A percentile compares a stretch with the other conserved stretches of the same genome.
Conservation (phyloP, 208 protist species). For the Crithidia thermophila region DNA sequence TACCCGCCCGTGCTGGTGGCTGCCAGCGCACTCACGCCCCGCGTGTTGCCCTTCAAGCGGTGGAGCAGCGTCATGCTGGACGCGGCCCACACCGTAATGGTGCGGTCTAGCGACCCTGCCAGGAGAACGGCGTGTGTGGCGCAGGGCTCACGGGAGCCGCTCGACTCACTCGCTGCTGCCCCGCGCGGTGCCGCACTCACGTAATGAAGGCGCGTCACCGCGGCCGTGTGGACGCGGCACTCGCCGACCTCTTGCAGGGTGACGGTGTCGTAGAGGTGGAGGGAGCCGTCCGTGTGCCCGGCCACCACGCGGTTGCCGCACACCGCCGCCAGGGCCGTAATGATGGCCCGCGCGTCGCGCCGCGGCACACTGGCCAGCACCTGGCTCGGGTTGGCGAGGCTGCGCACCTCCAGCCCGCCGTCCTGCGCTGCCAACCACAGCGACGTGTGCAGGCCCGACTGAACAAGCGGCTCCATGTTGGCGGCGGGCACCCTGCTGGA, state of each 20-base stretch:
- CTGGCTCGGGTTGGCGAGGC: constrained; percentile 37
- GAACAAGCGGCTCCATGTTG: constrained; percentile 34
- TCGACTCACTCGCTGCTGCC: background rate
- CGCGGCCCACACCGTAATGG: constrained; percentile 70
- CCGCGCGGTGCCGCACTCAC: background rate
- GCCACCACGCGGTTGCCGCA: constrained; percentile 59
- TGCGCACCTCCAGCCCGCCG: constrained; percentile 71
- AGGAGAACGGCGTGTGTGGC: constrained; percentile 51
- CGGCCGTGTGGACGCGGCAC: constrained; percentile 42
- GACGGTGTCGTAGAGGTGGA: constrained; percentile 53
- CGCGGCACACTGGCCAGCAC: constrained; percentile 39
- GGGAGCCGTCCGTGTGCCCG: constrained; percentile 52
- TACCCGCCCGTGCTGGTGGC: constrained; percentile 48
- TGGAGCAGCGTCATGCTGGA: constrained; percentile 52
- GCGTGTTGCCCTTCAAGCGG: constrained; percentile 42
- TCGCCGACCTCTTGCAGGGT: constrained; percentile 33
- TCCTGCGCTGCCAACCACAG: constrained; percentile 63
- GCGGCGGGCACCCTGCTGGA: constrained; percentile 12
- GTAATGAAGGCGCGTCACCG: constrained; percentile 59
- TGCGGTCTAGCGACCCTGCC: constrained; percentile 58
- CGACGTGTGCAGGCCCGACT: constrained; percentile 42
- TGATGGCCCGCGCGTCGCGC: constrained; percentile 21
- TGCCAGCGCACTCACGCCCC: constrained; percentile 48
- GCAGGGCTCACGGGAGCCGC: background rate
- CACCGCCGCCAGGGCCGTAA: constrained; percentile 60